phyloP scores from a whole-genome alignment of 345 rosid genomes.

The Murraya paniculata region DNA sequence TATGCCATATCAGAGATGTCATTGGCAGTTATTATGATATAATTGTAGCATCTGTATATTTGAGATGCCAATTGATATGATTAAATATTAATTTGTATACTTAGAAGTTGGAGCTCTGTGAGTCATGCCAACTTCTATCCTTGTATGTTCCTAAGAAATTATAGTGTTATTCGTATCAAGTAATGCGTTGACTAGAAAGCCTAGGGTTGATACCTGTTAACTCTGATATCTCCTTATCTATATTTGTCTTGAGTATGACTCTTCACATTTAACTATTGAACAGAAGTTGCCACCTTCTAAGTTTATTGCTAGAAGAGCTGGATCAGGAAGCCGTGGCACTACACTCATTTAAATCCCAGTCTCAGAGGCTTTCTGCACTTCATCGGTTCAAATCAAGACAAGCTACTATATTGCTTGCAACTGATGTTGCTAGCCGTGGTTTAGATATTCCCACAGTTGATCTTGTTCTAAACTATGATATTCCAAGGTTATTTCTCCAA shows the following conservation, averaged over 20 bases:
- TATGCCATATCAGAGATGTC: neutral
- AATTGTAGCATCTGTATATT: neutral
- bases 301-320: slow-evolving; percentile 83
- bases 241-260: neutral
- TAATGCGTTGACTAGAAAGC: neutral
- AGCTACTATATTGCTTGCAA: slow-evolving; percentile 70
- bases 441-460: slow-evolving; percentile 97
- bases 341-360: slow-evolving; percentile 82
- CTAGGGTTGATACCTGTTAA: neutral
- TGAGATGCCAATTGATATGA: neutral
- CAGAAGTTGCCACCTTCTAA: slow-evolving; percentile 77
- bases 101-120: neutral
- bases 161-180: neutral
- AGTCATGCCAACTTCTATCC: neutral
- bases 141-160: neutral
- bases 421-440: slow-evolving; percentile 97
- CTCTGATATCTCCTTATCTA: neutral
- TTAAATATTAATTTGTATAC: neutral
- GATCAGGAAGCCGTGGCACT: slow-evolving; percentile 69
- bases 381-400: slow-evolving; percentile 85
- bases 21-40: neutral
- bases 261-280: slow-evolving; percentile 8
- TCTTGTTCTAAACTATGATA: slow-evolving; percentile 87
- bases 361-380: slow-evolving; percentile 69
- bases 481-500: slow-evolving; percentile 62